Base-by-base conservation (phyloP, 2,329 filamentous ascomycete genomes). In the Bipolaris victoriae region DNA sequence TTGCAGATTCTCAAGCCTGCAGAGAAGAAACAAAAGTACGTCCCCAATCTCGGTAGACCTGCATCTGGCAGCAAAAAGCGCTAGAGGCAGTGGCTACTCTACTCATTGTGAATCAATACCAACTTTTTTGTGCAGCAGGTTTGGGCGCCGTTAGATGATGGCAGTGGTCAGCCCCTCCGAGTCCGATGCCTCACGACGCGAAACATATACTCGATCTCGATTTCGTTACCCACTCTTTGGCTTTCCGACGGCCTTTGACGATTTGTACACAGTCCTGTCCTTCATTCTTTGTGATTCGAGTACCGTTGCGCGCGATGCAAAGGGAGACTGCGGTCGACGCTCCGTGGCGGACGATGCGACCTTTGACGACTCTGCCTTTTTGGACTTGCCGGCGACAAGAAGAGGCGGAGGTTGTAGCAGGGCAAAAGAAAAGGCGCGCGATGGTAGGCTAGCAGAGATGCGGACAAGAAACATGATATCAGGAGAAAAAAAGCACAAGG, bases 21-120 rank as follows among this genome's bases (percentile, higher is more conserved):
- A 80, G 95, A 99, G 87, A 99, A 99, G 89, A 99, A 99, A 89
- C 94, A 97, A 91, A 98, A 98, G 93, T 98, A 96, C 85, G 93
- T 96, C 77, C 86, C 88, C 82, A 84, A 84, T 82, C 84, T 89
- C 80, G 88, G 86, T 82, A 85, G 84, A 82, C 85, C 86, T 79
- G 83, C 85, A 80, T 88, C 86, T 84, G 85, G 87, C 79, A 83
- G 85, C 82, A 90, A 88, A 80, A 84, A 85, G 78, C 87, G 62
- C 51, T 67, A 86, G 81, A 88, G 88, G 82, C 85, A 68, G 64
- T 86, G 72, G 71, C 84, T 39, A 57, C 57, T 56, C 52, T 45
- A 50, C 55, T 66, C 49, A 60, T 57, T 62, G 51, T 89, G 66
- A 74, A 69, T 62, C 63, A 62, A 67, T 72, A 63, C 72, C 57